Conservation (phyloP, 768 basidiomycete genomes). For the Podaxis pistillaris region DNA sequence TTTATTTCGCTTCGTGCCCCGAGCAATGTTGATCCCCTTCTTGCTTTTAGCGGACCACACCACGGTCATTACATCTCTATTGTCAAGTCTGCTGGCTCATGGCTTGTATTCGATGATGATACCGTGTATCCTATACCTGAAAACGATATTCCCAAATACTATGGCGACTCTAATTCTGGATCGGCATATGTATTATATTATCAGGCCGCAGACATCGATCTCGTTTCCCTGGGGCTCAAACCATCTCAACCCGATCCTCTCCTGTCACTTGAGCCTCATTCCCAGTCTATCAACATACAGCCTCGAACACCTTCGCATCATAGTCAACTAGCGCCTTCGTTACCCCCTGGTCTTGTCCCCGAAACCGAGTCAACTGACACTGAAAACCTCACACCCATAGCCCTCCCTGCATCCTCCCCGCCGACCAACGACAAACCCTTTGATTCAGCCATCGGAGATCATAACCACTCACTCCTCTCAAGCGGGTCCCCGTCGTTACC, state of each 20-base stretch:
- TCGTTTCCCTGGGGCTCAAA: slow-evolving; percentile 65
- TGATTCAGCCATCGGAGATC: not conserved
- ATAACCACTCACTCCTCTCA: not conserved
- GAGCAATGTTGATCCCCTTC: slow-evolving; percentile 16
- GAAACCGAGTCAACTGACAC: slow-evolving; percentile 17
- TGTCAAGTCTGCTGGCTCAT: slow-evolving; percentile 79
- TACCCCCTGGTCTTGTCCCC: slow-evolving; percentile 28
- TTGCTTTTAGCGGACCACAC: slow-evolving; percentile 77
- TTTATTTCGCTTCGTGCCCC: slow-evolving; percentile 17
- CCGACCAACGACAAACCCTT: not conserved
- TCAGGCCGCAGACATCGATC: slow-evolving; percentile 87
- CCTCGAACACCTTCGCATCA: slow-evolving; percentile 18
- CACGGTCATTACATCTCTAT: slow-evolving; percentile 98
- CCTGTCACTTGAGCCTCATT: slow-evolving; percentile 19
- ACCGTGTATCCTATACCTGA: slow-evolving; percentile 87
- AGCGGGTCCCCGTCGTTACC: not conserved
- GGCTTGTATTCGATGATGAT: slow-evolving; percentile 97
- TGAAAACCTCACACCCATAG: slow-evolving; percentile 24
- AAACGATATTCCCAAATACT: slow-evolving; percentile 88
- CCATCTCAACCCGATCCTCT: slow-evolving; percentile 27
- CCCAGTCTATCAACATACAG: slow-evolving; percentile 20
- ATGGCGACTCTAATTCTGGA: slow-evolving; percentile 85
- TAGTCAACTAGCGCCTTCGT: slow-evolving; percentile 25
- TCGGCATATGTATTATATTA: slow-evolving; percentile 98
- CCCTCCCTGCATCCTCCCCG: slow-evolving; percentile 21